These are phyloP conservation scores for Wickerhamiella kurtzmanii DNA, from an alignment of 805 yeast genomes.

Conservation along the genomic window DNA sequence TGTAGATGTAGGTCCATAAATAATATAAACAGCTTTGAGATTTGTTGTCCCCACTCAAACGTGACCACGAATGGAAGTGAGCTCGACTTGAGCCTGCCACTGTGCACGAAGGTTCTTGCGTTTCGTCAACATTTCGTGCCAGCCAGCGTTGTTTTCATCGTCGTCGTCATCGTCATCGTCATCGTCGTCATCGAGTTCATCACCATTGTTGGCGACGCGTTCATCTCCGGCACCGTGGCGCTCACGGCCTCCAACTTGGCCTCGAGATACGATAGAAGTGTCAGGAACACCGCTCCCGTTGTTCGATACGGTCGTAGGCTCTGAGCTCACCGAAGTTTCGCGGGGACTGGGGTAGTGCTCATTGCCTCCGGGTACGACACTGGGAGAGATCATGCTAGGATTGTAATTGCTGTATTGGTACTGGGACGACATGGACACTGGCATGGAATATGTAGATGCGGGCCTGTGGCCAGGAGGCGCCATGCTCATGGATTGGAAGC, in stretches of 20 bases:
- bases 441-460: not conserved
- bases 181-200: conserved; percentile 14
- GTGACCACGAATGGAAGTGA: not conserved
- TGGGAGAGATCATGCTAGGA: not conserved
- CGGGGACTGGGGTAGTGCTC: not conserved
- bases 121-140: conserved; percentile 15
- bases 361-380: not conserved
- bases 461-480: not conserved
- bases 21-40: not conserved
- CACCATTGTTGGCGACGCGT: too few species aligned
- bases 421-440: not conserved
- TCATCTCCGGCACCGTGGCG: too few species aligned
- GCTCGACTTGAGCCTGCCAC: conserved; percentile 12
- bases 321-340: conserved; percentile 4
- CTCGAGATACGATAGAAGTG: not conserved
- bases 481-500: not conserved
- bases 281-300: too few species aligned
- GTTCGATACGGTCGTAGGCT: not conserved
- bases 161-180: conserved; percentile 13
- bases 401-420: not conserved
- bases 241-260: not conserved
- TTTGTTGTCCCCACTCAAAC: not conserved
- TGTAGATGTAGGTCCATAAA: not conserved
- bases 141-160: conserved; percentile 15
- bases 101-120: conserved; percentile 15